Percentiles rank a stretch among this genome's conserved stretches.
phyloP scores from a whole-genome alignment of 331 rosid genomes.

The Erythrophleum ivorense region DNA sequence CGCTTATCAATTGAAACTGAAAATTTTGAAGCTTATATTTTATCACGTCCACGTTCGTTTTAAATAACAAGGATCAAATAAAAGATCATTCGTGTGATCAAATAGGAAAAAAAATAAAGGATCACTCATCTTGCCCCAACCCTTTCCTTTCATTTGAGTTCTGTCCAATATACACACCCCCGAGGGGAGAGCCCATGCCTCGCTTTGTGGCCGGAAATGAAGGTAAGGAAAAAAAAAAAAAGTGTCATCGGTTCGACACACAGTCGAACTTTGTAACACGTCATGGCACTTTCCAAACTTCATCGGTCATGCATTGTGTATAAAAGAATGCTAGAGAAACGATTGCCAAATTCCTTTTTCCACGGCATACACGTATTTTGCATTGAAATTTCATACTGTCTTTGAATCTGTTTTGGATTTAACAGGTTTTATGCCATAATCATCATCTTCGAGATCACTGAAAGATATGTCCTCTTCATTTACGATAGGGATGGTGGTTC shows the following conservation, averaged over 20 bases:
- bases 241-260: constrained; percentile 34
- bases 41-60: constrained; percentile 20
- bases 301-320: constrained; percentile 45
- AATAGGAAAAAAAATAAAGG: not conserved
- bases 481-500: constrained; percentile 43
- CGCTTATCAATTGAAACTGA: constrained; percentile 30
- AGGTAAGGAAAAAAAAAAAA: not conserved
- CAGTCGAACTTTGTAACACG: constrained; percentile 44
- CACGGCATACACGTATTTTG: constrained; percentile 31
- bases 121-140: constrained; percentile 27
- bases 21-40: constrained; percentile 28
- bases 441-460: constrained; percentile 93
- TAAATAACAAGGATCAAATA: constrained; percentile 19
- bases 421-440: constrained; percentile 57
- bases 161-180: constrained; percentile 30
- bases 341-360: constrained; percentile 15
- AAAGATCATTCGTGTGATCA: not conserved
- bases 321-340: constrained; percentile 39
- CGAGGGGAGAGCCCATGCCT: constrained; percentile 23
- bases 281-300: constrained; percentile 39
- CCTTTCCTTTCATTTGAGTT: constrained; percentile 32
- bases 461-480: constrained; percentile 94
- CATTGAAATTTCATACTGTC: constrained; percentile 43
- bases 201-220: constrained; percentile 36
- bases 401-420: constrained; percentile 44